Percentiles rank a stretch among this genome's conserved stretches.
These are phyloP conservation scores for Backusella tuberculispora DNA, from an alignment of 192 early-diverging fungal genomes.

Conservation along the genomic window DNA sequence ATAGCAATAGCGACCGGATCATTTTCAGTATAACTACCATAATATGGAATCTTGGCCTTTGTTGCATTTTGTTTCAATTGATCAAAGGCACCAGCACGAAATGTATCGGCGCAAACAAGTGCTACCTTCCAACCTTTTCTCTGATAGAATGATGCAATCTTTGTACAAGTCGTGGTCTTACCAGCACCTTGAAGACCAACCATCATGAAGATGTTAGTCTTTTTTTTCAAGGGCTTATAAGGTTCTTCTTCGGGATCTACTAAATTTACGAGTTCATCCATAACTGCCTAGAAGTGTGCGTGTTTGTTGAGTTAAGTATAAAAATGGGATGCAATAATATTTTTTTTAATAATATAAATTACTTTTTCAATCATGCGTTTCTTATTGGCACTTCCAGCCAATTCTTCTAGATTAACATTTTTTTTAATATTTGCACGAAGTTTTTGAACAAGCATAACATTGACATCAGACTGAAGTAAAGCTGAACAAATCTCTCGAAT, in stretches of 20 bases:
- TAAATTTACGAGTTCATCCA: conserved; percentile 85
- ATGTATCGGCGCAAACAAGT: conserved; percentile 94
- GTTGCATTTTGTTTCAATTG: conserved; percentile 98
- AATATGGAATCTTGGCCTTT: conserved; percentile 97
- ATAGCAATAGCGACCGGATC: conserved; percentile 90
- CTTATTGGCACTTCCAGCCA: conserved; percentile 85
- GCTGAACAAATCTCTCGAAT: conserved; percentile 87
- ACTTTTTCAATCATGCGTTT: conserved; percentile 83
- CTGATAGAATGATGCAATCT: conserved; percentile 90
- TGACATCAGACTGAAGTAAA: conserved; percentile 91
- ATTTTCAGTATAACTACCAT: conserved; percentile 87
- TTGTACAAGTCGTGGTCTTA: conserved; percentile 97
- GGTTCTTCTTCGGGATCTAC: conserved; percentile 88
- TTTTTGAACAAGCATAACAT: conserved; percentile 80
- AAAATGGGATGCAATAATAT: neutral
- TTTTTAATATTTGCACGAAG: conserved; percentile 88
- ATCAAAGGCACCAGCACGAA: conserved; percentile 98
- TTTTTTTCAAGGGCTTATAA: conserved; percentile 86
- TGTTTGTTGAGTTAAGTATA: neutral
- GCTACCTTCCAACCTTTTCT: conserved; percentile 94
- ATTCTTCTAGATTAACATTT: conserved; percentile 80
- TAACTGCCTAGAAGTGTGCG: conserved; percentile 61
- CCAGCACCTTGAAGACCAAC: conserved; percentile 96
- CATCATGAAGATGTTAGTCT: conserved; percentile 93
- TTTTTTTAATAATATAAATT: neutral